These are phyloP conservation scores for Thielaviopsis ethacetica DNA, from an alignment of 2,329 filamentous ascomycete species.

Conservation along the genomic window DNA sequence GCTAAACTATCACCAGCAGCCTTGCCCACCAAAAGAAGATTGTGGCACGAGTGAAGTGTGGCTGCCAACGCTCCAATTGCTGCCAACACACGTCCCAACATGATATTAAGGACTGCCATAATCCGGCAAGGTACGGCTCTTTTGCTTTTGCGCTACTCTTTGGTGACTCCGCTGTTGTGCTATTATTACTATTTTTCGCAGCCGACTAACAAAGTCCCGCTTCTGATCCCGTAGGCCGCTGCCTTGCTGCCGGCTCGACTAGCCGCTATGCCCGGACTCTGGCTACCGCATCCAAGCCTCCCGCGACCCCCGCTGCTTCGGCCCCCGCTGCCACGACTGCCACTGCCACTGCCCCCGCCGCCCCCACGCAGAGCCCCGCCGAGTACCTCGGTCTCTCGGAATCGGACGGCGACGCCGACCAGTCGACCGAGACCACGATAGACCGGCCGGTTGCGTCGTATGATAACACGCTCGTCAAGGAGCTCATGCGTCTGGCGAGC, in stretches of 20 bases:
- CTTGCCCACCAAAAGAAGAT: slow-evolving; percentile 5
- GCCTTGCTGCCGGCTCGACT: slow-evolving; percentile 2
- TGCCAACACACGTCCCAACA: slow-evolving; percentile 17
- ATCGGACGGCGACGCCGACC: not conserved
- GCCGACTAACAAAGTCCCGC: not conserved
- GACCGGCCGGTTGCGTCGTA: slow-evolving; percentile 8
- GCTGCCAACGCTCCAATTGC: not conserved
- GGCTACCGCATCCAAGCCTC: not conserved
- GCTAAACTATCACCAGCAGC: slow-evolving; percentile 15
- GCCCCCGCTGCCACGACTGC: not conserved
- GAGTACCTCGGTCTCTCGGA: not conserved
- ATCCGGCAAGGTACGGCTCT: slow-evolving; percentile 35
- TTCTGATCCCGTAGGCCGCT: slow-evolving; percentile 2
- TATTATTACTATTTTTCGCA: no score
- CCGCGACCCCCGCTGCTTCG: not conserved
- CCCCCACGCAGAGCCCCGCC: not conserved
- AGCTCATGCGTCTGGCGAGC: slow-evolving; percentile 6
- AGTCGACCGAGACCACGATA: not conserved
- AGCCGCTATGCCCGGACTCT: slow-evolving; percentile 1
- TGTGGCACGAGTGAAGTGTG: not conserved
- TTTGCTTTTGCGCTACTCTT: not conserved
- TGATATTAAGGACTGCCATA: slow-evolving; percentile 39
- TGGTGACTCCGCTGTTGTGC: not conserved
- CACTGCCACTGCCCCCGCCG: not conserved
- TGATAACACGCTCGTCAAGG: slow-evolving; percentile 10